Evolutionary conservation across 1,139 yeast genomes (phyloP).

Genomic region (Zygoascus meyerae): DNA sequence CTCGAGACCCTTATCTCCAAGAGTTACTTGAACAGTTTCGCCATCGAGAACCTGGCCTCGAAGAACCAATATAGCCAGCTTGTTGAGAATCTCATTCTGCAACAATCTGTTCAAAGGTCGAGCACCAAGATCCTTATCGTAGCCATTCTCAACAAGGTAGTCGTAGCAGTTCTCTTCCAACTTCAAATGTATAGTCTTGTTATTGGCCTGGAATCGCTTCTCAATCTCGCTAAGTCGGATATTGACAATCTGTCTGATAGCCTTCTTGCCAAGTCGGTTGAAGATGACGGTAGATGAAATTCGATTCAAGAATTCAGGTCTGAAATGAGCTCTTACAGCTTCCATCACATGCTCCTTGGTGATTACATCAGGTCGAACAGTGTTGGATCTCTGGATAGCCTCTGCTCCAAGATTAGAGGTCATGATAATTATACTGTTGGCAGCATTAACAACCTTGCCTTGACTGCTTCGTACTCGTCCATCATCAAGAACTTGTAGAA

Average conservation of each 20-base stretch:
- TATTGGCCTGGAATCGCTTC: slow-evolving; percentile 74
- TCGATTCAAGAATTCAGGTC: slow-evolving; percentile 97
- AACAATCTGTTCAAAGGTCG: slow-evolving; percentile 94
- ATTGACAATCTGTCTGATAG: slow-evolving; percentile 85
- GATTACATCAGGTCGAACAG: slow-evolving; percentile 48
- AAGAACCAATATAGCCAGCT: slow-evolving; percentile 78
- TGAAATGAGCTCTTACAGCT: slow-evolving; percentile 82
- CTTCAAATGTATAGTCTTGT: slow-evolving; percentile 65
- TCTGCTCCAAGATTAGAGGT: slow-evolving; percentile 97
- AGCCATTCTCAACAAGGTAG: slow-evolving; percentile 69
- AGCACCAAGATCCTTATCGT: slow-evolving; percentile 92
- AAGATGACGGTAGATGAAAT: slow-evolving; percentile 87
- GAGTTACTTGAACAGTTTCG: slow-evolving; percentile 66
- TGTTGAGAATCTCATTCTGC: slow-evolving; percentile 80
- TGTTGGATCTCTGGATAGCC: slow-evolving; percentile 64
- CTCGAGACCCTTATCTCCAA: slow-evolving; percentile 57
- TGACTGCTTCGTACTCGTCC: slow-evolving; percentile 93
- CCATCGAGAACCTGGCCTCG: slow-evolving; percentile 85
- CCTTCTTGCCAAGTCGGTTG: slow-evolving; percentile 85
- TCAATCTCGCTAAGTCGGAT: slow-evolving; percentile 82
- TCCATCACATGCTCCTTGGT: slow-evolving; percentile 77
- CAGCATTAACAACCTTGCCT: slow-evolving; percentile 88
- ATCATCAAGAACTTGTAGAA: slow-evolving; percentile 89
- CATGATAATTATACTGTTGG: slow-evolving; percentile 90
- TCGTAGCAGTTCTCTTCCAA: slow-evolving; percentile 71